Evolutionary conservation across 2,329 filamentous ascomycete genomes (phyloP).

Genomic region (Beauveria varroae): DNA sequence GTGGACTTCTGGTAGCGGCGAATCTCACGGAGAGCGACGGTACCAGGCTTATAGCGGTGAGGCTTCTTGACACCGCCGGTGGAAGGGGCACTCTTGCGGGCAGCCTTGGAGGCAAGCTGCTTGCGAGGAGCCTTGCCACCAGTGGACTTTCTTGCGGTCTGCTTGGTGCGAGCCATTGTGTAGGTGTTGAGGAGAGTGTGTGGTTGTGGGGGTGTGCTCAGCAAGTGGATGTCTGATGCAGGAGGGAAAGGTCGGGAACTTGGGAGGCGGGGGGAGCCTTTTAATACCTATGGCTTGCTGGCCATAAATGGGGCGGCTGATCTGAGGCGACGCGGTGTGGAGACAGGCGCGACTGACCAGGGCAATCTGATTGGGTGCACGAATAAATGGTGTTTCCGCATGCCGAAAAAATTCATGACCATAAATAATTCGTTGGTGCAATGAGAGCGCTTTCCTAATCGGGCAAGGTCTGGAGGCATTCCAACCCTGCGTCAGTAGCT

Average conservation of each 20-base stretch:
- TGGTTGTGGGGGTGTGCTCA: slow-evolving; percentile 22
- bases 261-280: slow-evolving; percentile 36
- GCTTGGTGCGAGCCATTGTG: slow-evolving; percentile 59
- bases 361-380: slow-evolving; percentile 9
- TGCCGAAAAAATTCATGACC: slow-evolving; percentile 6
- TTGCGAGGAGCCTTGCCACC: slow-evolving; percentile 78
- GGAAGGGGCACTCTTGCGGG: slow-evolving; percentile 94
- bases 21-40: slow-evolving; percentile 97
- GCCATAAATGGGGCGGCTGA: slow-evolving; percentile 28
- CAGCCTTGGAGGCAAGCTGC: slow-evolving; percentile 98
- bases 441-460: slow-evolving; percentile 8
- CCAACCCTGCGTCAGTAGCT: neutral
- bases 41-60: slow-evolving; percentile 84
- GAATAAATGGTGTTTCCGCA: slow-evolving; percentile 4
- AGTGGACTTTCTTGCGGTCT: slow-evolving; percentile 67
- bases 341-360: slow-evolving; percentile 6
- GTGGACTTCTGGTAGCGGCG: slow-evolving; percentile 97
- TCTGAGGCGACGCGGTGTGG: slow-evolving; percentile 21
- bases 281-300: slow-evolving; percentile 32
- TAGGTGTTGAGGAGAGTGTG: slow-evolving; percentile 27
- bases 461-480: neutral
- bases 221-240: slow-evolving; percentile 34
- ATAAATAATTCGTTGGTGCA: neutral
- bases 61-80: slow-evolving; percentile 98
- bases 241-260: slow-evolving; percentile 29